phyloP scores from a whole-genome alignment of 1,139 yeast genomes.

The Debaryomycetaceae sp. region DNA sequence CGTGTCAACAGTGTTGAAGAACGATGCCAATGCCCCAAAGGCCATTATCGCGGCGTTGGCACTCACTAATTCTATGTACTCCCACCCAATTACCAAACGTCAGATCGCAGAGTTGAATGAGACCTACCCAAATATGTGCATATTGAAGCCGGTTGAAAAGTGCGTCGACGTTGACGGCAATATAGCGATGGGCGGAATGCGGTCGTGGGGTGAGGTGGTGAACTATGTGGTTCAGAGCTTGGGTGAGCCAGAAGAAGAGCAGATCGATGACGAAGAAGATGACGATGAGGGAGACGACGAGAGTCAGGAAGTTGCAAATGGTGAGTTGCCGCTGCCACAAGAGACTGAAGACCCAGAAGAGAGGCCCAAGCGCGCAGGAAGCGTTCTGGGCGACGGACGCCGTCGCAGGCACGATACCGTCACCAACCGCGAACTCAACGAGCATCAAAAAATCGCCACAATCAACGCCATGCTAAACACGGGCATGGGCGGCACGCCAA shows the following conservation, averaged over 20 bases:
- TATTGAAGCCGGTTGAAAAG: conserved; percentile 28
- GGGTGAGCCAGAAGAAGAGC: conserved; percentile 20
- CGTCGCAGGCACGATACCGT: conserved; percentile 7
- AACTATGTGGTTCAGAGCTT: conserved; percentile 23
- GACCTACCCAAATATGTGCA: conserved; percentile 24
- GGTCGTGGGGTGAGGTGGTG: conserved; percentile 29
- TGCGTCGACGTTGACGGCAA: conserved; percentile 28
- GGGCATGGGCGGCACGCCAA: conserved; percentile 8
- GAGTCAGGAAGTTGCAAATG: conserved; percentile 10
- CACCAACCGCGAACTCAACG: conserved; percentile 13
- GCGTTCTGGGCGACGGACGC: no score
- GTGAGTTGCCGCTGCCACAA: conserved; percentile 1
- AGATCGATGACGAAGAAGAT: conserved; percentile 19
- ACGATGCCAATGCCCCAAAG: conserved; percentile 18
- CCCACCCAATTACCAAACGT: conserved; percentile 26
- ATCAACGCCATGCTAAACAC: conserved; percentile 17
- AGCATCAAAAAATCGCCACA: conserved; percentile 17
- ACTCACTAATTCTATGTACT: conserved; percentile 25
- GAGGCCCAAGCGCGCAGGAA: conserved; percentile 2
- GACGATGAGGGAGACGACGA: conserved; percentile 13
- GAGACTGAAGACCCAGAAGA: conserved; percentile 2
- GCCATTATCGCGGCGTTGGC: conserved; percentile 27
- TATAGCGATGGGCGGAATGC: conserved; percentile 31
- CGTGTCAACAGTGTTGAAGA: conserved; percentile 16
- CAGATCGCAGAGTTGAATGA: conserved; percentile 22